phyloP scores from a whole-genome alignment of 208 protist species.

The Leptomonas seymouri region DNA sequence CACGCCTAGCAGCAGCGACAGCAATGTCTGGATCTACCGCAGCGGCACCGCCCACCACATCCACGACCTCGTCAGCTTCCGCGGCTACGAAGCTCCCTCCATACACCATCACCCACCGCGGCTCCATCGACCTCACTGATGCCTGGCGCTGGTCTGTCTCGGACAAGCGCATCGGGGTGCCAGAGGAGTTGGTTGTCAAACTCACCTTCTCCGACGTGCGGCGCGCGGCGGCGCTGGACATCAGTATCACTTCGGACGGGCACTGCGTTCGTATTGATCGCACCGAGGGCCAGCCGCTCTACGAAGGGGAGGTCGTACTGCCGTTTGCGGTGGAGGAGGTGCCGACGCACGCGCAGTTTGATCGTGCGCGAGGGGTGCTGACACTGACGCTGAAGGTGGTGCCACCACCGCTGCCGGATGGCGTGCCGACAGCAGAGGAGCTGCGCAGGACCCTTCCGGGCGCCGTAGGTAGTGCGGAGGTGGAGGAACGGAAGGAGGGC shows the following conservation, averaged over 20 bases:
- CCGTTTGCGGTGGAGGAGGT: conserved; percentile 78
- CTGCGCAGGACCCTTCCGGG: conserved; percentile 30
- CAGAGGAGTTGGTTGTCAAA: conserved; percentile 78
- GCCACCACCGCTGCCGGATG: conserved; percentile 51
- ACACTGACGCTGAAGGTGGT: conserved; percentile 77
- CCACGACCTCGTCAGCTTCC: background rate
- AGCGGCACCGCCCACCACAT: background rate
- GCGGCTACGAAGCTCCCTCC: conserved; percentile 39
- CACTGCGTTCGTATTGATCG: conserved; percentile 49
- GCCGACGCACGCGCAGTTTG: conserved; percentile 71
- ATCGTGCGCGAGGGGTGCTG: conserved; percentile 49
- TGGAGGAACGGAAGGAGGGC: background rate
- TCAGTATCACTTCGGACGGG: conserved; percentile 66
- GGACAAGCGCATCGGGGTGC: conserved; percentile 78
- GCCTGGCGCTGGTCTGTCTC: conserved; percentile 81
- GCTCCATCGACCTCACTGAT: conserved; percentile 75
- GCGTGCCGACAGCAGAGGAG: conserved; percentile 43
- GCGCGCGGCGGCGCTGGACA: conserved; percentile 56
- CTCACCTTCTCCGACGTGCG: conserved; percentile 66
- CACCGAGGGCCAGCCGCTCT: conserved; percentile 43
- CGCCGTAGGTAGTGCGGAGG: conserved; percentile 1
- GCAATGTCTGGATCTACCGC: background rate
- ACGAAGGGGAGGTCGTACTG: conserved; percentile 67
- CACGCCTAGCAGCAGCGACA: background rate
- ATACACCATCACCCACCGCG: conserved; percentile 75